Conservation (phyloP, 176 grass and related monocot species). For the Musa itinerans region DNA sequence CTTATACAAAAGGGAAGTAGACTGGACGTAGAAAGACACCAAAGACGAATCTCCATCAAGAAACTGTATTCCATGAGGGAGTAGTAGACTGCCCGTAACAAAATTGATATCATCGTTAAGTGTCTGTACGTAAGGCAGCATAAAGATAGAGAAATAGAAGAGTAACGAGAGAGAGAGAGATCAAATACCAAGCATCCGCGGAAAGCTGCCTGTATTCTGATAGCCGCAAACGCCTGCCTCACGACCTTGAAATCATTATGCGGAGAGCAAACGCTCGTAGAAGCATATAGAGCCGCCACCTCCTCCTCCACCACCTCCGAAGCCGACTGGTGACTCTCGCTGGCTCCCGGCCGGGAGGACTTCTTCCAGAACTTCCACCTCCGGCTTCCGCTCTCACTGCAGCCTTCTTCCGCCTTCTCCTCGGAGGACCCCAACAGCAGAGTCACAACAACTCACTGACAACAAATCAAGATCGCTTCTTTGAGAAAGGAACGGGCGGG, state of each 20-base stretch:
- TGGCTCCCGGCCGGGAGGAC: slow-evolving; percentile 35
- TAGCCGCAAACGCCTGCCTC: slow-evolving; percentile 55
- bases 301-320: slow-evolving; percentile 25
- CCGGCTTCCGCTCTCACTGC: slow-evolving; percentile 16
- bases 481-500: not conserved
- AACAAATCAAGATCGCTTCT: not conserved
- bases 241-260: slow-evolving; percentile 56
- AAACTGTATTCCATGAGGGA: no score
- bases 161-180: not conserved
- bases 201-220: slow-evolving; percentile 72
- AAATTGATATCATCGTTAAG: not conserved
- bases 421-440: no score
- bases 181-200: slow-evolving; percentile 56
- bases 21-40: no score
- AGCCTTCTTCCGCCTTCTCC: slow-evolving; percentile 20
- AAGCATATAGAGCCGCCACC: slow-evolving; percentile 26
- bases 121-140: not conserved
- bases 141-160: not conserved
- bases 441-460: not conserved
- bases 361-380: slow-evolving; percentile 77
- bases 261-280: slow-evolving; percentile 48
- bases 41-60: no score
- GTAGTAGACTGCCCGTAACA: not conserved
- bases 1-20: no score
- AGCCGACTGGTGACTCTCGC: slow-evolving; percentile 18